Conservation (phyloP, 768 basidiomycete genomes). For the Lactarius akahatsu region DNA sequence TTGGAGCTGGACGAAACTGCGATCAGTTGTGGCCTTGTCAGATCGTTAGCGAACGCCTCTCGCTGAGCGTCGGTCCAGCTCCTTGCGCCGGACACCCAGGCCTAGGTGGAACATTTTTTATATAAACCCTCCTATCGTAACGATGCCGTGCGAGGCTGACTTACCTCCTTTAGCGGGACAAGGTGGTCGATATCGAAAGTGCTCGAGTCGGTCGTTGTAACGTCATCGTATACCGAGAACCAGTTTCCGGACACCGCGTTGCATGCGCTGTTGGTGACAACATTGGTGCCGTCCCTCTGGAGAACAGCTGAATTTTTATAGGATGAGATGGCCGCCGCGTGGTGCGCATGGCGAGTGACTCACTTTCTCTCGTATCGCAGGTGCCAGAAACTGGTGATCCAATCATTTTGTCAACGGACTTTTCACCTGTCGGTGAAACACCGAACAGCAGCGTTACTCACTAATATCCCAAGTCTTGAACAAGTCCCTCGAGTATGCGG, state of each 20-base stretch:
- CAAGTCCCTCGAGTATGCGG: slow-evolving; percentile 41
- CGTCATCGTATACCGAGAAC: slow-evolving; percentile 53
- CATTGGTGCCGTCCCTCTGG: slow-evolving; percentile 38
- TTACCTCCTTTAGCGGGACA: slow-evolving; percentile 52
- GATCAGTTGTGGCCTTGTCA: slow-evolving; percentile 53
- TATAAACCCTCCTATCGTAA: too few species aligned
- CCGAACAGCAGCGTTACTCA: slow-evolving; percentile 32
- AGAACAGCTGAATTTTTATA: slow-evolving; percentile 30
- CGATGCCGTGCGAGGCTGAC: neutral
- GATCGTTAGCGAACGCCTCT: slow-evolving; percentile 54
- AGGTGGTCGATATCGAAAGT: slow-evolving; percentile 56
- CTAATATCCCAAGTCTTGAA: slow-evolving; percentile 53
- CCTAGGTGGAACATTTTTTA: slow-evolving; percentile 34
- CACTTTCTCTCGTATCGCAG: slow-evolving; percentile 55
- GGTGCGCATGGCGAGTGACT: slow-evolving; percentile 23
- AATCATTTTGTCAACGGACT: neutral
- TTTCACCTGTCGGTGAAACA: neutral
- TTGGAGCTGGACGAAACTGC: slow-evolving; percentile 51
- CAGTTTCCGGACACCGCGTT: slow-evolving; percentile 47
- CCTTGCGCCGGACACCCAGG: slow-evolving; percentile 57
- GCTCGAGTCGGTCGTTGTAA: slow-evolving; percentile 45
- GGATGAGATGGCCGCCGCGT: neutral
- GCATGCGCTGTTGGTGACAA: slow-evolving; percentile 44
- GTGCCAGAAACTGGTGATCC: slow-evolving; percentile 45
- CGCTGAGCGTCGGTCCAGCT: slow-evolving; percentile 51